Conservation (phyloP, 441 rosid species). For the Breynia disticha region DNA sequence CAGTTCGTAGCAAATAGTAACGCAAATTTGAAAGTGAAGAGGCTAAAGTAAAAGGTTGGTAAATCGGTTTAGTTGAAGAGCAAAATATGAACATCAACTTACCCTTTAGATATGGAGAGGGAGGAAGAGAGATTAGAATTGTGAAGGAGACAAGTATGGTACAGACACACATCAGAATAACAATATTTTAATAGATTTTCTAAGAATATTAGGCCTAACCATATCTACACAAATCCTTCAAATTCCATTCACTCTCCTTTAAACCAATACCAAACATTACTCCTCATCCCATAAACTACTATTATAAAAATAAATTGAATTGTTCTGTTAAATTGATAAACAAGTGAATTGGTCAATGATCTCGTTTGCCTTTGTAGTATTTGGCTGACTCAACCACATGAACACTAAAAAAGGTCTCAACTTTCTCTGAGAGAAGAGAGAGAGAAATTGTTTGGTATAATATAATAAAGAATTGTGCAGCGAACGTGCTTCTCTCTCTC, state of each 20-base stretch:
- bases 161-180: not conserved
- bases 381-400: no score
- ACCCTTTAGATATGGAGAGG: not conserved
- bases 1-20: no score
- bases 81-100: not conserved
- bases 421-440: no score
- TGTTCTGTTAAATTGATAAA: no score
- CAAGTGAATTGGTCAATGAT: no score
- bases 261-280: conserved; percentile 16
- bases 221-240: conserved; percentile 57
- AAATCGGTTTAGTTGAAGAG: not conserved
- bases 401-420: no score
- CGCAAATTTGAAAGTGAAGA: not conserved
- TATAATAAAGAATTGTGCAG: conserved; percentile 21
- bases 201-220: conserved; percentile 22
- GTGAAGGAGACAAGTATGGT: no score
- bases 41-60: not conserved
- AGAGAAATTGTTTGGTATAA: no score
- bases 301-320: no score
- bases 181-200: conserved; percentile 19
- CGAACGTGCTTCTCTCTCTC: conserved; percentile 46
- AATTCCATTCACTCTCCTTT: conserved; percentile 56
- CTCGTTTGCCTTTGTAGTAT: no score
- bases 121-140: conserved; percentile 1
- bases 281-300: no score